Evolutionary conservation across 2,329 filamentous ascomycete species (phyloP).

Genomic region (Fusarium multiceps): DNA sequence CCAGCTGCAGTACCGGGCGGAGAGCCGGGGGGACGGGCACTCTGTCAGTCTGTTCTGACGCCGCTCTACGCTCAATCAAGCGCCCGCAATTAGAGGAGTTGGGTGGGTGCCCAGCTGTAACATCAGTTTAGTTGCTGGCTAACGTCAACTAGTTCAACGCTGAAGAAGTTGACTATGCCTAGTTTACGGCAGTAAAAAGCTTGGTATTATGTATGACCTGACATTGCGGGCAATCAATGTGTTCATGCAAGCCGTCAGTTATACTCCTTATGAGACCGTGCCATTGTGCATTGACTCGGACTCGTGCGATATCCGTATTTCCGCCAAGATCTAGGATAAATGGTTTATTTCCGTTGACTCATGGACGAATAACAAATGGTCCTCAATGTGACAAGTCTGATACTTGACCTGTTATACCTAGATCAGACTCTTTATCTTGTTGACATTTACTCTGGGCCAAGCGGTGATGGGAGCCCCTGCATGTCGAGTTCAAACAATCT

Average conservation of each 20-base stretch:
- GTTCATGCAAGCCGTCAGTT: neutral
- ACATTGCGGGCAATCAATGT: neutral
- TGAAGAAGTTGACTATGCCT: neutral
- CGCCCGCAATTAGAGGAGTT: neutral
- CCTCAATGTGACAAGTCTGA: neutral
- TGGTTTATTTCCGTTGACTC: neutral
- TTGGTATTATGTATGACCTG: neutral
- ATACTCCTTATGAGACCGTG: neutral
- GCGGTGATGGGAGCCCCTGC: neutral
- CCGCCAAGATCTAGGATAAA: neutral
- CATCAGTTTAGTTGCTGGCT: neutral
- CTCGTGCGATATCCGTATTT: neutral
- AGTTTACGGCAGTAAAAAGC: neutral
- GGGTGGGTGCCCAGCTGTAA: neutral
- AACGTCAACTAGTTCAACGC: neutral
- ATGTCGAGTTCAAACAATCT: neutral
- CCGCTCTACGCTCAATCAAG: neutral
- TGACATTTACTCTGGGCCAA: neutral
- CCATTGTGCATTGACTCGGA: neutral
- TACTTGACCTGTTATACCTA: neutral
- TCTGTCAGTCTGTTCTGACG: neutral
- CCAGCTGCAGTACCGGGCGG: neutral
- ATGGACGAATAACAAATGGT: neutral
- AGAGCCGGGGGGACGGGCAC: neutral
- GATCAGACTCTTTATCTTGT: neutral